These are phyloP conservation scores for Candida maris DNA, from an alignment of 805 yeast species.

Conservation along the genomic window DNA sequence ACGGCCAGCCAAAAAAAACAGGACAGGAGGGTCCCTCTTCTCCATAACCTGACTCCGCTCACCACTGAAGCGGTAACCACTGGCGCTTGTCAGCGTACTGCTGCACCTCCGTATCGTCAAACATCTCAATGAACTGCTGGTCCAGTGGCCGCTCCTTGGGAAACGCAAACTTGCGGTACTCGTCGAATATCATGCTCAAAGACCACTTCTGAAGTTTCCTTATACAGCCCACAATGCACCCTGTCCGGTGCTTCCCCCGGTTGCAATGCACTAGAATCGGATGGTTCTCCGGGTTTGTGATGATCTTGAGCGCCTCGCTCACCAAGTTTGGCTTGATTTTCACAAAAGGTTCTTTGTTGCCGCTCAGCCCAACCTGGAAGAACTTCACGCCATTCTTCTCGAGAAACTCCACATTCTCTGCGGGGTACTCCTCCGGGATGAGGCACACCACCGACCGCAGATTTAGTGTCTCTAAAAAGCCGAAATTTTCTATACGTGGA, in stretches of 20 bases:
- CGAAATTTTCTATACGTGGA: slow-evolving; percentile 81
- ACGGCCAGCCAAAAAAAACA: too few species aligned
- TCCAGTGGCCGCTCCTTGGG: slow-evolving; percentile 96
- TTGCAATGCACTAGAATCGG: slow-evolving; percentile 94
- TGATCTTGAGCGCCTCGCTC: slow-evolving; percentile 76
- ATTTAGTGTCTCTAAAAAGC: slow-evolving; percentile 56
- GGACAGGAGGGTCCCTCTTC: too few species aligned
- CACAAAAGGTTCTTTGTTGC: slow-evolving; percentile 93
- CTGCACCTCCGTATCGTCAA: slow-evolving; percentile 62
- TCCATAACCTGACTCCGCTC: too few species aligned
- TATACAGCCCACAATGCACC: slow-evolving; percentile 91
- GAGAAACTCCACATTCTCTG: slow-evolving; percentile 64
- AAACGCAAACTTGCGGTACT: slow-evolving; percentile 87
- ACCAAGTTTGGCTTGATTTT: slow-evolving; percentile 63
- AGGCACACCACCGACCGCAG: slow-evolving; percentile 77
- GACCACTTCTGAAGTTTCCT: slow-evolving; percentile 91
- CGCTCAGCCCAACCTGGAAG: slow-evolving; percentile 89
- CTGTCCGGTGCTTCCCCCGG: slow-evolving; percentile 95
- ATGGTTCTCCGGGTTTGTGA: slow-evolving; percentile 80
- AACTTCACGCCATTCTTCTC: slow-evolving; percentile 57
- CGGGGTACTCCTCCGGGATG: slow-evolving; percentile 90
- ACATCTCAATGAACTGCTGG: slow-evolving; percentile 91
- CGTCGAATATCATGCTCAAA: slow-evolving; percentile 89
- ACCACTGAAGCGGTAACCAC: slow-evolving; percentile 74
- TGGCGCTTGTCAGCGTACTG: slow-evolving; percentile 46